Base-by-base conservation (phyloP, 2,329 filamentous ascomycete genomes). In the Fusarium azukiicola region DNA sequence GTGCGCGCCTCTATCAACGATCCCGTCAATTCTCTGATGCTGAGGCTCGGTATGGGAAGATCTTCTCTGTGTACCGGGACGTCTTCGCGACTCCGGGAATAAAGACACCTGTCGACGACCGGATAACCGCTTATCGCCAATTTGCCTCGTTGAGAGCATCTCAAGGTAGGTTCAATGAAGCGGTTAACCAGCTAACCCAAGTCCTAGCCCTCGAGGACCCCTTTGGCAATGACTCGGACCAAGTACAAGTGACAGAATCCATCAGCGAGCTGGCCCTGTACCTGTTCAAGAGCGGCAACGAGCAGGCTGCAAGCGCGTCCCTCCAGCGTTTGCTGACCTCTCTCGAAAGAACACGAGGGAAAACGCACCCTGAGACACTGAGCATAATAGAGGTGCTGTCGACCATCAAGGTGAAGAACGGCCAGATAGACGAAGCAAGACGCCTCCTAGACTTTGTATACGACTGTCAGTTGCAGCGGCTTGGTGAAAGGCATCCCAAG, bases 251-350 rank as follows among this genome's bases (percentile, higher is more conserved):
- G 32, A 36, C 54, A 38, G 54, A 58, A 21, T 58, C 54, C 27
- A 58, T 58, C 17, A 14, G 32, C 36, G 54, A 58, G 54, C 54
- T 58, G 17, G 54, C 54, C 14, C 54, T 58, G 17, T 58, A 58
- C 54, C 10, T 58, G 27, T 32, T 38, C 32, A 58, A 58, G 27
- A 38, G 54, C 27, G 54, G 54, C 2, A 58, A 38, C 27, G 27
- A 38, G 7, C 54, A 58, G 36, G 54, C 54, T 36, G 54, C 54
- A 32, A 38, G 54, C 14, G 54, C 54, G 14, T 32, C 36, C n/a
- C 27, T 58, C 54, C 54, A 58, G 27, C 54, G 54, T 32, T 17
- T 58, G 38, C 17, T 58, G 21, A 11, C 36, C 17, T 58, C 54
- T 19, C 54, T 58, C 11, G 54, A 58, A 38, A 38, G 21, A 19